Percentiles rank a stretch among this genome's conserved stretches.
Conservation (phyloP, 441 rosid genomes). For the Euphorbia celastroides region DNA sequence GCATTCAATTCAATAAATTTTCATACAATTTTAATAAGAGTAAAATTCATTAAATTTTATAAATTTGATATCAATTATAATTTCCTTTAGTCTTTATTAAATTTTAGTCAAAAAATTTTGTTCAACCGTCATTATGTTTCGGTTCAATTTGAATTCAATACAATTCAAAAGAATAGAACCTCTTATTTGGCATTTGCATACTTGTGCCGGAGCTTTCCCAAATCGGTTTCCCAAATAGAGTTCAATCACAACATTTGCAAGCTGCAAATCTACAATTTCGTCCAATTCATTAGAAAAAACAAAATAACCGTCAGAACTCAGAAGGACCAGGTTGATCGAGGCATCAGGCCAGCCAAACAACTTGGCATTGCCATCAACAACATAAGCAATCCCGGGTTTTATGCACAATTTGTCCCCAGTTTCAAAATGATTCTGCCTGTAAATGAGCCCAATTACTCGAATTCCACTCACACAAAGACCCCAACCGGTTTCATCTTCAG, state of each 20-base stretch:
- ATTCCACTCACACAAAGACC: conserved; percentile 58
- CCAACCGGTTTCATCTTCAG: conserved; percentile 69
- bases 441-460: conserved; percentile 36
- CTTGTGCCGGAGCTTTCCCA: too few relatives aligned
- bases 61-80: too few relatives aligned
- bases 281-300: neutral
- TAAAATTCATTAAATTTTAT: too few relatives aligned
- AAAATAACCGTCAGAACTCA: conserved; percentile 21
- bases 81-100: too few relatives aligned
- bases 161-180: too few relatives aligned
- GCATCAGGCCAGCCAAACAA: conserved; percentile 50
- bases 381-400: conserved; percentile 70
- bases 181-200: too few relatives aligned
- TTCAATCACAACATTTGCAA: neutral
- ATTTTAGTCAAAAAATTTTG: too few relatives aligned
- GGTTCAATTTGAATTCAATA: too few relatives aligned
- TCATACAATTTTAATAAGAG: too few relatives aligned
- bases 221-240: too few relatives aligned
- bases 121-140: too few relatives aligned
- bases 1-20: too few relatives aligned
- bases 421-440: conserved; percentile 64
- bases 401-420: conserved; percentile 43
- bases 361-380: conserved; percentile 40
- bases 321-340: conserved; percentile 77
- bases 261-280: neutral